Evolutionary conservation across 176 grass and related monocot species (phyloP).

Genomic region (Calamus simplicifolius): DNA sequence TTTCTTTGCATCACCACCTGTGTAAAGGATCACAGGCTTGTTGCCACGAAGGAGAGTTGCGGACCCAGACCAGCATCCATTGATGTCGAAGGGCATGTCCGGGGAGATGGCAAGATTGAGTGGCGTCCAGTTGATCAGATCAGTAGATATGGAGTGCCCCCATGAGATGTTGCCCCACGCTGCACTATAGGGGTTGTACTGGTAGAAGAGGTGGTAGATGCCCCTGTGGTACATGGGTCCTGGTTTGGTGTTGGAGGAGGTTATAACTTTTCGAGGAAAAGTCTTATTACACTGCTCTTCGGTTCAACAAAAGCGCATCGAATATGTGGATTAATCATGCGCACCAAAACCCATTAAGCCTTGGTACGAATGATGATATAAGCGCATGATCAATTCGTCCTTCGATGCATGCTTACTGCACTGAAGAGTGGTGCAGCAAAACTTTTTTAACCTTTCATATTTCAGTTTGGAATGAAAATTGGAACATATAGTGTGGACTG

Average conservation of each 20-base stretch:
- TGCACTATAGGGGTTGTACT: slow-evolving; percentile 65
- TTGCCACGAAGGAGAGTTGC: slow-evolving; percentile 43
- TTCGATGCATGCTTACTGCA: too few species aligned
- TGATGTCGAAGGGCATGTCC: slow-evolving; percentile 36
- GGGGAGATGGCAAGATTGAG: slow-evolving; percentile 41
- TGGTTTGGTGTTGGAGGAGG: slow-evolving; percentile 10
- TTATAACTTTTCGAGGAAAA: too few species aligned
- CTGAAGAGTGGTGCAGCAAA: too few species aligned
- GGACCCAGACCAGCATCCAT: slow-evolving; percentile 83
- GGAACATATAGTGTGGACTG: too few species aligned
- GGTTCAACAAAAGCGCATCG: too few species aligned
- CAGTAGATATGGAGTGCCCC: slow-evolving; percentile 71
- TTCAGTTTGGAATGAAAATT: too few species aligned
- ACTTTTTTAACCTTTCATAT: too few species aligned
- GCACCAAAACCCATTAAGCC: too few species aligned
- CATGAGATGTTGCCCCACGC: slow-evolving; percentile 67
- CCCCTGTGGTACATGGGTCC: slow-evolving; percentile 96
- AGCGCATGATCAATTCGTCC: too few species aligned
- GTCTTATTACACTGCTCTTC: too few species aligned
- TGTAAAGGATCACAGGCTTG: slow-evolving; percentile 60
- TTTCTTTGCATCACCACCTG: slow-evolving; percentile 42
- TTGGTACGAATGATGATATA: too few species aligned
- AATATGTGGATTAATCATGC: too few species aligned
- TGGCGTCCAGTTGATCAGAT: slow-evolving; percentile 67
- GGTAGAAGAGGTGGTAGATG: slow-evolving; percentile 90